These are phyloP conservation scores for Aureobasidium sp. DNA, from an alignment of 2,329 filamentous ascomycete species.

Conservation along the genomic window DNA sequence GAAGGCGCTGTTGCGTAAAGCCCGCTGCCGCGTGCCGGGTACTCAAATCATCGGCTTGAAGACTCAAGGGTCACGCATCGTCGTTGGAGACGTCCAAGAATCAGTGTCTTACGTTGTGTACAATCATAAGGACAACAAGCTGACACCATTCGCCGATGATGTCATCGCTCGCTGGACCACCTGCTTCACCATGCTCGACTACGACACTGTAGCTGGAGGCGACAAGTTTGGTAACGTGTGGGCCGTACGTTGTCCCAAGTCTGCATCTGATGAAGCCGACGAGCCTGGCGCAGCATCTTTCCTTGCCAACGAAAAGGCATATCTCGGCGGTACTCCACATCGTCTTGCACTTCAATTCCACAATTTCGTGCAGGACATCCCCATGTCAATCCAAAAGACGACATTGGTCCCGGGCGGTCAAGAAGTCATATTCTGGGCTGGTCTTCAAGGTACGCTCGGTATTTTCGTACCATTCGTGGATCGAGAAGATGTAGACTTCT, in stretches of 20 bases:
- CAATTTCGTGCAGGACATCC: slow-evolving; percentile 86
- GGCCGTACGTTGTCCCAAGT: slow-evolving; percentile 79
- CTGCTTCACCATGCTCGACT: slow-evolving; percentile 89
- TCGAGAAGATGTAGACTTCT: slow-evolving; percentile 94
- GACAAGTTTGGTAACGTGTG: slow-evolving; percentile 98
- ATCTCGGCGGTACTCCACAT: slow-evolving; percentile 83
- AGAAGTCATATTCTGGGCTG: slow-evolving; percentile 87
- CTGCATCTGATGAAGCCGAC: slow-evolving; percentile 82
- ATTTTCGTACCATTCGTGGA: slow-evolving; percentile 86
- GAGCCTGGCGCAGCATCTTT: slow-evolving; percentile 87
- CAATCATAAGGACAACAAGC: slow-evolving; percentile 81
- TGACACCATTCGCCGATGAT: slow-evolving; percentile 92
- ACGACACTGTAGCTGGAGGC: slow-evolving; percentile 87
- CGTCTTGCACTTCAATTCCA: slow-evolving; percentile 80
- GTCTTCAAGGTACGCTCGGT: slow-evolving; percentile 88
- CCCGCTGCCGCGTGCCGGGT: slow-evolving; percentile 35
- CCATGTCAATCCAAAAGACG: slow-evolving; percentile 82
- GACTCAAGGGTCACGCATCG: slow-evolving; percentile 82
- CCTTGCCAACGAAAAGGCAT: slow-evolving; percentile 81
- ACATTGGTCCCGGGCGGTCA: slow-evolving; percentile 85
- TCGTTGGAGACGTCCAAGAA: slow-evolving; percentile 89
- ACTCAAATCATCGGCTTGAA: slow-evolving; percentile 77
- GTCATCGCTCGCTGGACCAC: slow-evolving; percentile 85
- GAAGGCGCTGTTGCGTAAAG: slow-evolving; percentile 85
- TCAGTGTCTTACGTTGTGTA: slow-evolving; percentile 89